Evolutionary conservation across 768 basidiomycete genomes (phyloP).

Genomic region (Pleurotus sapidus): DNA sequence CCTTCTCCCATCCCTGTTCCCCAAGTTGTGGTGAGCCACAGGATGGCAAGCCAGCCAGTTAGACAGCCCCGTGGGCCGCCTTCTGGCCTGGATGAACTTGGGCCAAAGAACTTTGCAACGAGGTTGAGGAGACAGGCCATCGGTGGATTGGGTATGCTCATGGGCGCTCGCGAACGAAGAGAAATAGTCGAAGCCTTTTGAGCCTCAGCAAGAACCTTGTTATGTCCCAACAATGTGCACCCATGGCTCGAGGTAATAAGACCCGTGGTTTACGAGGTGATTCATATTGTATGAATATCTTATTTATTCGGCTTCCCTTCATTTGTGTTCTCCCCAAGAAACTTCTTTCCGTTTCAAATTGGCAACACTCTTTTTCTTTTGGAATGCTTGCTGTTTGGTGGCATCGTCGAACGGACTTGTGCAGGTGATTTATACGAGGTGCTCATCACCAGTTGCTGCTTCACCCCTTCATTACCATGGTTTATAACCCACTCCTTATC

Average conservation of each 20-base stretch:
- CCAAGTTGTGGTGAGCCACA: constrained; percentile 42
- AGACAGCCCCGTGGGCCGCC: constrained; percentile 90
- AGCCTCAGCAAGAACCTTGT: constrained; percentile 15
- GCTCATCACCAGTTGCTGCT: constrained; percentile 8
- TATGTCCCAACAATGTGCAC: constrained; percentile 7
- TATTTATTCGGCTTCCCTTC: constrained; percentile 7
- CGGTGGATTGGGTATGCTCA: constrained; percentile 73
- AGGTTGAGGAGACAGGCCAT: constrained; percentile 84
- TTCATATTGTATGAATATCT: neutral
- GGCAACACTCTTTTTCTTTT: constrained; percentile 17
- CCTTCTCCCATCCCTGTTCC: constrained; percentile 36
- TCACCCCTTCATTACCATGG: constrained; percentile 7
- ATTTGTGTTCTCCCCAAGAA: neutral
- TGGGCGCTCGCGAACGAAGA: constrained; percentile 79
- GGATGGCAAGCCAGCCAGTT: constrained; percentile 67
- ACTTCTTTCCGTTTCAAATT: constrained; percentile 9
- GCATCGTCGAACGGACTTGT: neutral
- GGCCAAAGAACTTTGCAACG: constrained; percentile 86
- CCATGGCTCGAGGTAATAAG: constrained; percentile 8
- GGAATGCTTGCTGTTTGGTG: neutral
- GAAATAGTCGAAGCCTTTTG: constrained; percentile 72
- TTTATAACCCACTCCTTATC: neutral
- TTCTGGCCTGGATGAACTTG: constrained; percentile 81
- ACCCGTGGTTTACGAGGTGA: neutral
- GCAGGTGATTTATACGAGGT: neutral